Base-by-base conservation (phyloP, 1,139 yeast genomes). In the Diutina mesorugosa region DNA sequence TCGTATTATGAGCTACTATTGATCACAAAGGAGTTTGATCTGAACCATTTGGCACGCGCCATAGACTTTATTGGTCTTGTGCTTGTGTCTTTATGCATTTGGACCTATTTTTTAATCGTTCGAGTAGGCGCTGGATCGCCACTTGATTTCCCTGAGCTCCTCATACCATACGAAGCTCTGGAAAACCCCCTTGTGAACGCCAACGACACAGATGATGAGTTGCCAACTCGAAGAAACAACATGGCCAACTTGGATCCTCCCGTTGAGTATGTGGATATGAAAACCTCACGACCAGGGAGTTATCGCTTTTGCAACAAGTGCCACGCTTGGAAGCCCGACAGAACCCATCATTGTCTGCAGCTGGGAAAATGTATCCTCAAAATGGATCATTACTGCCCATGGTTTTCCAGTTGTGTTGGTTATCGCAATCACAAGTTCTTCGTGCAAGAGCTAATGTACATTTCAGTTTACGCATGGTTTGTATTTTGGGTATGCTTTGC, bases 361-460 rank as follows among this genome's bases (percentile, higher is more conserved):
- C 83, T 95, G 61, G 78, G 82, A 10, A 71, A 70, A 56, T 93
- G 99, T 69, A 78, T 88, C 1, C 73, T 93, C 57, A 74, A 78
- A 59, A 86, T 86, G 93, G 95, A 87, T 69, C 99, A 93, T 66
- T 95, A 88, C 69, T 93, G 99, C 67, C 98, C 99, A 0, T 93
- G 99, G 99, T 90, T 93, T 66, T 83, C 96, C 5, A 76, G 82
- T 12, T 93, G 99, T 67, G 81, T 95, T 57, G 99, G 99, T 0
- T 86, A 79, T 69, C 72, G 72, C 54, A 91, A 91, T 69, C 91
- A 89, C 64, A 87, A 89, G 69, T 81, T 73, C 65, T 91, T 90
- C 66, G 68, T 90, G 28, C 96, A 90, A 68, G 87, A 88, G 65
- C 69, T 93, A 57, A 54, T 76, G 10, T 86, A 87, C 65, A 74